Evolutionary conservation across 805 yeast genomes (phyloP).

Genomic region (Candida ascalaphidarum): DNA sequence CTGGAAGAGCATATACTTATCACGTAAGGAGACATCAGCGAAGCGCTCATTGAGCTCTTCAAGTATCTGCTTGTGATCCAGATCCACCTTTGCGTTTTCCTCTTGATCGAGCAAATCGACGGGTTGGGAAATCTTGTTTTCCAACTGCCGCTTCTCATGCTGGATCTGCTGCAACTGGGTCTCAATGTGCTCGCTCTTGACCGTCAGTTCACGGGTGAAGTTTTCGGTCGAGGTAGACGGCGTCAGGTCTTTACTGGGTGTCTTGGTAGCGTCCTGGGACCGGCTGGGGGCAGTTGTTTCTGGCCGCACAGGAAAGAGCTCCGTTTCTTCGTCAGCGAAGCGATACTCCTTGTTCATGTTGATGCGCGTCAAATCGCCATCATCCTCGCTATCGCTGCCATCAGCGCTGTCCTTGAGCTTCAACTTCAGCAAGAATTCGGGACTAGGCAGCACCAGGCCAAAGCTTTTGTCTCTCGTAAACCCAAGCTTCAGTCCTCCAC

Average conservation of each 20-base stretch:
- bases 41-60: constrained; percentile 17
- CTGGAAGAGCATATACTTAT: constrained; percentile 34
- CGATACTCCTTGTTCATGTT: constrained; percentile 57
- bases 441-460: constrained; percentile 25
- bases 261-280: constrained; percentile 20
- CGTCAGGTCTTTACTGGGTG: constrained; percentile 1
- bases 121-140: constrained; percentile 18
- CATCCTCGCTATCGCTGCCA: constrained; percentile 32
- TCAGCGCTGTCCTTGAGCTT: constrained; percentile 19
- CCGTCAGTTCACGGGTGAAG: constrained; percentile 12
- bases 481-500: constrained; percentile 15
- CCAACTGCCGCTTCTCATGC: constrained; percentile 18
- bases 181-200: constrained; percentile 23
- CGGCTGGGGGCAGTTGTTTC: constrained; percentile 9
- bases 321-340: constrained; percentile 44
- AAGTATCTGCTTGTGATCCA: constrained; percentile 23
- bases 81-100: constrained; percentile 19
- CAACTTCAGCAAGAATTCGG: constrained; percentile 31
- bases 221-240: too few species aligned
- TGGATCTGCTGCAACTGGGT: constrained; percentile 16
- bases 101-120: constrained; percentile 20
- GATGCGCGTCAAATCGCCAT: constrained; percentile 37
- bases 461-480: constrained; percentile 22
- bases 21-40: constrained; percentile 2
- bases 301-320: constrained; percentile 66